Conservation (phyloP, 23 red algal genomes). For the Cyanidiococcus yangmingshanensis region DNA sequence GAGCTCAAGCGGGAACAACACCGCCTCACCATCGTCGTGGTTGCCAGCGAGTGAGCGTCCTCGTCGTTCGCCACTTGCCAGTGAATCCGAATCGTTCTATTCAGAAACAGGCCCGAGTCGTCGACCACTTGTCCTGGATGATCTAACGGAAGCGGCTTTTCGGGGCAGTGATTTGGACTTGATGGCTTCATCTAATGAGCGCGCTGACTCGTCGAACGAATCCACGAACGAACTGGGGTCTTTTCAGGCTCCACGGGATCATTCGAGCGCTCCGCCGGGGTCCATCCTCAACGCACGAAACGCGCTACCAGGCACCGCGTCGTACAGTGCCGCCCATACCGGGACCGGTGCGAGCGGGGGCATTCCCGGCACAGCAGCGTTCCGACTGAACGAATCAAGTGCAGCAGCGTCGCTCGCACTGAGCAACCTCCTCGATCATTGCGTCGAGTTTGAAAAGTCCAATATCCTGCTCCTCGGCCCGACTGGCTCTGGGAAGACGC, state of each 20-base stretch:
- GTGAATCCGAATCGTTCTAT: background rate
- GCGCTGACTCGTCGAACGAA: background rate
- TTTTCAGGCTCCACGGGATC: background rate
- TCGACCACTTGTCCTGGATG: background rate
- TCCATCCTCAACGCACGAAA: background rate
- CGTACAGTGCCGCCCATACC: background rate
- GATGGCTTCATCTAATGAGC: background rate
- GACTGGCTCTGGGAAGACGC: conserved; percentile 87
- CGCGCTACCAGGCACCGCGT: background rate
- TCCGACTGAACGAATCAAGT: background rate
- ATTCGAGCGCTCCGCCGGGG: background rate
- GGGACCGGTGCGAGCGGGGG: background rate
- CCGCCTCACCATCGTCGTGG: background rate
- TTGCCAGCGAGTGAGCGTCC: background rate
- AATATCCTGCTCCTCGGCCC: conserved; percentile 78
- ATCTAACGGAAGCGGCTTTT: background rate
- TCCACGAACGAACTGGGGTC: background rate
- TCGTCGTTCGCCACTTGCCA: background rate
- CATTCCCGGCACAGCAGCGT: background rate
- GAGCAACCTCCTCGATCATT: background rate
- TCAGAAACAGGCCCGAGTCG: background rate
- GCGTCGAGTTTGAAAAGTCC: conserved; percentile 86
- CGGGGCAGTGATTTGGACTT: background rate
- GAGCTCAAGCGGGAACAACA: background rate
- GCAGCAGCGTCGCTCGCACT: background rate